A percentile compares a stretch with the other conserved stretches of the same genome.
These are phyloP conservation scores for Actinomortierella wolfii DNA, from an alignment of 371 early-diverging fungal species.

Conservation along the genomic window DNA sequence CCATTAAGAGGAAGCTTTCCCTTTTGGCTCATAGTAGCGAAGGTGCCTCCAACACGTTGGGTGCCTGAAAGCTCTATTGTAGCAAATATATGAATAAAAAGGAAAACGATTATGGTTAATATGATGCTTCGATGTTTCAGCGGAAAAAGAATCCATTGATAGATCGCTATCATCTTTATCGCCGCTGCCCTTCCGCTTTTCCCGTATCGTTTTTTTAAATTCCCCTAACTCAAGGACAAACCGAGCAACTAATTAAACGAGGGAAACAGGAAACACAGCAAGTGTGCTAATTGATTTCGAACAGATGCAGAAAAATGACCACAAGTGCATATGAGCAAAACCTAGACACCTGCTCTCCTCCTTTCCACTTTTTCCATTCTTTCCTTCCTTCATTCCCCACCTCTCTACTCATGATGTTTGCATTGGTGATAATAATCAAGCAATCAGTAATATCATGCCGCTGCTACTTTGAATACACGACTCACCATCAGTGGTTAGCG, in stretches of 20 bases:
- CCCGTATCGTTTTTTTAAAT: too few species aligned
- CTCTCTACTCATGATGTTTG: neutral
- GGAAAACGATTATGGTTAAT: neutral
- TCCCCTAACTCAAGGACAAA: too few species aligned
- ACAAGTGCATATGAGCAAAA: too few species aligned
- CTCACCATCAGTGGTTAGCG: slow-evolving; percentile 21
- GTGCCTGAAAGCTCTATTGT: neutral
- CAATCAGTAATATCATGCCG: neutral
- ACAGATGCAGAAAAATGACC: too few species aligned
- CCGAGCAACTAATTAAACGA: too few species aligned
- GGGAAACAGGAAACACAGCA: too few species aligned
- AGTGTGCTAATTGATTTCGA: too few species aligned
- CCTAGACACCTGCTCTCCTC: neutral
- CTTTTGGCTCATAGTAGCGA: neutral
- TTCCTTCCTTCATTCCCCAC: slow-evolving; percentile 8
- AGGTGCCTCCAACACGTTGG: neutral
- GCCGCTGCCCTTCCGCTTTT: too few species aligned
- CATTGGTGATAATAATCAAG: too few species aligned
- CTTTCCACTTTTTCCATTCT: slow-evolving; percentile 10
- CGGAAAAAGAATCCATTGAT: too few species aligned
- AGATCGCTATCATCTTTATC: too few species aligned
- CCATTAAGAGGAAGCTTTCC: slow-evolving; percentile 8
- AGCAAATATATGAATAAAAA: neutral
- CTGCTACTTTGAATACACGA: slow-evolving; percentile 8
- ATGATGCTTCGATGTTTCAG: too few species aligned